Base-by-base conservation (phyloP, 1,139 yeast genomes). In the Nakaseomyces kungkrabaensis region DNA sequence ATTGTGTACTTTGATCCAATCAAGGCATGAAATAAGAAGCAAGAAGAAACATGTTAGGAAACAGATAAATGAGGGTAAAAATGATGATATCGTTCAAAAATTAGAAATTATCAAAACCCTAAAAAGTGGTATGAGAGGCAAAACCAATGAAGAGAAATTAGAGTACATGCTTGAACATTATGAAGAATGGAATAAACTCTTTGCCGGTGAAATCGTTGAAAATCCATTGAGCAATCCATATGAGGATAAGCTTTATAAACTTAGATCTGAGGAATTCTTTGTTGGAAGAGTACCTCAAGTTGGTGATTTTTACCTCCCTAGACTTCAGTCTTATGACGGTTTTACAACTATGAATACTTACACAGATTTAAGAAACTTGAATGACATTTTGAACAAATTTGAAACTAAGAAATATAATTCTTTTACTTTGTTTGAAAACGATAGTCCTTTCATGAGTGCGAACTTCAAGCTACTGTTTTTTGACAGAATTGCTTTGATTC, bases 251-350 rank as follows among this genome's bases (percentile, higher is more conserved):
- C 49, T 62, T n/a, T 63, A 62, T 48, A 61, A 61, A 40, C 43
- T 64, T 37, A 59, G 68, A 43, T 59, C 58, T 17, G 60, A 60
- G 33, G 68, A 64, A 47, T 64, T 62, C 46, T 63, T 64, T 43
- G 50, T 64, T 32, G 66, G 66, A 13, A 58, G 67, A 50, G 57
- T 64, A 5, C 68, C 67, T 5, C 64, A 62, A 43, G 58, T 64
- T 43, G 68, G 68, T 38, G 67, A 64, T 52, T 64, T 64, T 42
- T 64, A 63, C 49, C 38, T 64, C 17, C 68, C 68, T 43, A 57
- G 68, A 32, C 49, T 64, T 36, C 62, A 59, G 44, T 54, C 66
- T 2, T 64, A 64, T 51, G 61, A 61, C 32, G 53, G 54, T 27
- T 49, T 54, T 46, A 52, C n/a, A 50, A 37, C 48, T 5, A 51